Conservation (phyloP, 306 rosid genomes). For the Rubus idaeus region DNA sequence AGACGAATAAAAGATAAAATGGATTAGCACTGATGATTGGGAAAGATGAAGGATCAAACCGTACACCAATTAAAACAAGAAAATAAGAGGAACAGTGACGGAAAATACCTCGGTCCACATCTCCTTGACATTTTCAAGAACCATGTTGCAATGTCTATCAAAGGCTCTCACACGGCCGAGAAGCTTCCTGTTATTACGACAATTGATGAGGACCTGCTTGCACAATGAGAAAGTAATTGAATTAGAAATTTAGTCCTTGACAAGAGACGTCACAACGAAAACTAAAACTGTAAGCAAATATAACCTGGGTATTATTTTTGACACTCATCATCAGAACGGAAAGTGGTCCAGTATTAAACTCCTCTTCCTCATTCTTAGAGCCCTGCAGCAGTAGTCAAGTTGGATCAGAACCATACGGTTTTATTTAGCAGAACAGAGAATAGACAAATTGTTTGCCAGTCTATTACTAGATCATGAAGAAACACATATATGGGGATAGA, state of each 20-base stretch:
- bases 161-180: conserved; percentile 88
- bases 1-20: not conserved
- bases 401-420: not conserved
- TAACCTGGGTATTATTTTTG: conserved; percentile 83
- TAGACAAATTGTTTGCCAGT: not conserved
- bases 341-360: conserved; percentile 83
- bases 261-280: not conserved
- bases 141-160: conserved; percentile 95
- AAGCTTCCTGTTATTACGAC: conserved; percentile 83
- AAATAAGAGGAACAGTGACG: not conserved
- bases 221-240: not conserved
- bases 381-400: conserved; percentile 30
- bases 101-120: conserved; percentile 88
- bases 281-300: not conserved
- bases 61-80: not conserved
- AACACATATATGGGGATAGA: not conserved
- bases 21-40: not conserved
- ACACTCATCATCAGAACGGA: conserved; percentile 95
- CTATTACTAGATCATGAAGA: not conserved
- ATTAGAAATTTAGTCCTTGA: not conserved
- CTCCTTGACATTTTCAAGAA: conserved; percentile 89
- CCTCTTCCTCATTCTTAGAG: conserved; percentile 79
- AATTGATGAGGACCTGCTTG: conserved; percentile 76
- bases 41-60: not conserved
- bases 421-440: no score